phyloP scores from a whole-genome alignment of 495 filamentous ascomycete genomes.

The Neurospora sp. region DNA sequence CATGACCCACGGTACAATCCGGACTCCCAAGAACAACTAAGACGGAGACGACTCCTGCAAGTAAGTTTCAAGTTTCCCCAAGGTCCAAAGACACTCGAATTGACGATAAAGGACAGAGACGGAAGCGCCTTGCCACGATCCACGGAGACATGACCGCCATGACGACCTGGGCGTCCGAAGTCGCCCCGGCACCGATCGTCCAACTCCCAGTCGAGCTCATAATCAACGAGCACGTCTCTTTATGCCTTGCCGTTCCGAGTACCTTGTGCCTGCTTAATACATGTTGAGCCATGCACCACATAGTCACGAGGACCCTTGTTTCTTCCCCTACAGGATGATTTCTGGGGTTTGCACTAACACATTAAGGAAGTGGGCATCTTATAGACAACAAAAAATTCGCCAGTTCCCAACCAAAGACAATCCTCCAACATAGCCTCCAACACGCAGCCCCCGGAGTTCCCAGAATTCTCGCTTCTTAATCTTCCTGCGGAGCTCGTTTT shows the following conservation, averaged over 20 bases:
- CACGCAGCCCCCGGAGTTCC: background rate
- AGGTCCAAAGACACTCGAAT: background rate
- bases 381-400: background rate
- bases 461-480: background rate
- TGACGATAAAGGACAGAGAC: background rate
- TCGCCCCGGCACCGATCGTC: background rate
- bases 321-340: background rate
- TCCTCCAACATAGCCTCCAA: background rate
- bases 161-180: background rate
- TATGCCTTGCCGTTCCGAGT: background rate
- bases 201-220: background rate
- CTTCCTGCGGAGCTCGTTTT: background rate
- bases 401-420: background rate
- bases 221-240: background rate
- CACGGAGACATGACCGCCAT: background rate
- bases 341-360: background rate
- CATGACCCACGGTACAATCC: background rate
- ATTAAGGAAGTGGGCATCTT: background rate
- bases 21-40: background rate
- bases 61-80: background rate
- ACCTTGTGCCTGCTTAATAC: background rate
- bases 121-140: fast-evolving
- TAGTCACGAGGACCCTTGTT: background rate
- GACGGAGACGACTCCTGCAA: background rate
- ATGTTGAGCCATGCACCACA: background rate